A percentile compares a stretch with the other conserved stretches of the same genome.
Evolutionary conservation across 495 filamentous ascomycete genomes (phyloP).

Genomic region (Trichoderma parareesei): DNA sequence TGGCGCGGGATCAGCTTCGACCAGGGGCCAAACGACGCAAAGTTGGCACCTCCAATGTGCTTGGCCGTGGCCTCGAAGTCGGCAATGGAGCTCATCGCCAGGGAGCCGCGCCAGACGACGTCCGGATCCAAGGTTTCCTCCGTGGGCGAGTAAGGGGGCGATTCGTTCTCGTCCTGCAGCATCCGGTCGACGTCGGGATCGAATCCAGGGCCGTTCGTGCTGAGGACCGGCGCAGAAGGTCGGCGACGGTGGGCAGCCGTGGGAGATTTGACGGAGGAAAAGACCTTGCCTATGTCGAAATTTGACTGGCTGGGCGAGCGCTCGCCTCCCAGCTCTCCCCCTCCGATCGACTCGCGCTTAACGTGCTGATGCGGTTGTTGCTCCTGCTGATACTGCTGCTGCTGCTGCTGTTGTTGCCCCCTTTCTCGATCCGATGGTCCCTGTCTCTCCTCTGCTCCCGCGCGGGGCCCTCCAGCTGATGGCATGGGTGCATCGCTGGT

Average conservation of each 20-base stretch:
- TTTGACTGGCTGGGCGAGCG: conserved; percentile 39
- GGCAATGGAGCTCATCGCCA: conserved; percentile 69
- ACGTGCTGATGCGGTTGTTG: conserved; percentile 8
- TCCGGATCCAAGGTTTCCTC: conserved; percentile 58
- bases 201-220: conserved; percentile 42
- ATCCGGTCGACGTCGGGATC: conserved; percentile 90
- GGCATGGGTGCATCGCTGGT: conserved; percentile 11
- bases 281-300: conserved; percentile 68
- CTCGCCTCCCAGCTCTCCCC: conserved; percentile 24
- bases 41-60: conserved; percentile 73
- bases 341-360: conserved; percentile 6
- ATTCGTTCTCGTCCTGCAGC: conserved; percentile 75
- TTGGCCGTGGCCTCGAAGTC: conserved; percentile 70
- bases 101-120: conserved; percentile 69
- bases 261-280: conserved; percentile 57
- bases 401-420: conserved; percentile 24
- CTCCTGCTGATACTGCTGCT: conserved; percentile 14
- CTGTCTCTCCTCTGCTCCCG: conserved; percentile 11
- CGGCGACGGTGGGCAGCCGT: conserved; percentile 38
- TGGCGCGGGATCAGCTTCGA: conserved; percentile 56
- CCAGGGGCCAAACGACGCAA: conserved; percentile 57
- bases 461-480: not conserved
- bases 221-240: conserved; percentile 29
- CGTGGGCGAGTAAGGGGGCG: conserved; percentile 74
- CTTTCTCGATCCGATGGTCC: too few relatives aligned